phyloP scores from a whole-genome alignment of 345 rosid genomes.

The Populus alba region DNA sequence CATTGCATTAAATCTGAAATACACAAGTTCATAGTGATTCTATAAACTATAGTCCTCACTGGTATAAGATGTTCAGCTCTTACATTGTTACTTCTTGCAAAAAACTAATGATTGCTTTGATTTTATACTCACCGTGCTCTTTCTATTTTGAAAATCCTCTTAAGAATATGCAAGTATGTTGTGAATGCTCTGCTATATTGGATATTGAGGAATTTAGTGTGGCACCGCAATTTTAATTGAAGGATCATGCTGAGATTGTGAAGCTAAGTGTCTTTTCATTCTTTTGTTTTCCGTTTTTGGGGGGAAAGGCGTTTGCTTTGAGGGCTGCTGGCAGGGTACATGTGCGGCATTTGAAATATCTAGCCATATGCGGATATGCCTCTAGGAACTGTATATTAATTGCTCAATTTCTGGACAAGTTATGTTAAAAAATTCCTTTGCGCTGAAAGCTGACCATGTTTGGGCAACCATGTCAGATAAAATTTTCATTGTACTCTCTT shows the following conservation, averaged over 20 bases:
- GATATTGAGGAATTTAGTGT: not conserved
- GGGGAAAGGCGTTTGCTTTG: not conserved
- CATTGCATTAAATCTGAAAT: not conserved
- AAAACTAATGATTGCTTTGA: not conserved
- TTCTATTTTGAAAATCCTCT: not conserved
- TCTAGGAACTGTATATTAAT: not conserved
- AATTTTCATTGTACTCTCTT: not conserved
- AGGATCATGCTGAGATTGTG: not conserved
- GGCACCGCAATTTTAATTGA: not conserved
- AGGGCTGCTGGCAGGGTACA: not conserved
- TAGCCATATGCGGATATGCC: not conserved
- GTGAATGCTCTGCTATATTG: not conserved
- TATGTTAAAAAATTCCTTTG: too few species aligned
- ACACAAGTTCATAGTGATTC: not conserved
- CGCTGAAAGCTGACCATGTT: too few species aligned
- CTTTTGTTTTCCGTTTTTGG: not conserved
- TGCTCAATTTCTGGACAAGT: not conserved
- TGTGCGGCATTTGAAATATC: not conserved
- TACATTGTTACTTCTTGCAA: not conserved
- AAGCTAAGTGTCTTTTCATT: not conserved
- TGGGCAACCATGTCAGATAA: not conserved
- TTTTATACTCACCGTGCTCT: not conserved
- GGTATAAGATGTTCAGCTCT: not conserved
- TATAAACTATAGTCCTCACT: not conserved
- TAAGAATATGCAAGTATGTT: not conserved